A percentile compares a stretch with the other conserved stretches of the same genome.
Conservation (phyloP, 176 grass and related monocot genomes). For the Typha latifolia region DNA sequence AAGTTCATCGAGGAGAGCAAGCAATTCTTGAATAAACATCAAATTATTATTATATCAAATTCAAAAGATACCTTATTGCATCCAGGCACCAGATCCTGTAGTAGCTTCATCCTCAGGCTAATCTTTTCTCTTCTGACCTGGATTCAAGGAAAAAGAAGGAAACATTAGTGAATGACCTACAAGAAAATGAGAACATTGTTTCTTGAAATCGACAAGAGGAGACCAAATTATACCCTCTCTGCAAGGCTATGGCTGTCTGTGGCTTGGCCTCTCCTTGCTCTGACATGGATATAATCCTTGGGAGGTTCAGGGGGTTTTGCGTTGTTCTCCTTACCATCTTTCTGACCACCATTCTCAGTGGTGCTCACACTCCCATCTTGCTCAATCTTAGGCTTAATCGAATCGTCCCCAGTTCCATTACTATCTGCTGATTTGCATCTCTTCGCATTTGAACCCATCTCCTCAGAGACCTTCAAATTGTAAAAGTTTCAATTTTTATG, state of each 20-base stretch:
- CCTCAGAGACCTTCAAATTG: slow-evolving; percentile 27
- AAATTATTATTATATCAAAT: neutral
- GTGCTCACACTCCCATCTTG: slow-evolving; percentile 50
- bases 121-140: slow-evolving; percentile 99
- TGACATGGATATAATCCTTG: slow-evolving; percentile 94
- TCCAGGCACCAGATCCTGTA: slow-evolving; percentile 96
- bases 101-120: slow-evolving; percentile 93
- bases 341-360: slow-evolving; percentile 38
- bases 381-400: slow-evolving; percentile 52
- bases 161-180: neutral
- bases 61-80: slow-evolving; percentile 73
- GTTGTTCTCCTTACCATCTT: slow-evolving; percentile 47
- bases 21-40: neutral
- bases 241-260: slow-evolving; percentile 98
- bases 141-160: neutral
- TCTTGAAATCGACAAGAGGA: neutral
- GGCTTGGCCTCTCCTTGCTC: slow-evolving; percentile 86
- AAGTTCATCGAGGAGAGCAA: slow-evolving; percentile 30
- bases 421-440: slow-evolving; percentile 54
- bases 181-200: neutral
- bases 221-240: slow-evolving; percentile 65
- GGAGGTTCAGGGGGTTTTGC: slow-evolving; percentile 45
- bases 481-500: slow-evolving; percentile 7
- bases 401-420: slow-evolving; percentile 45
- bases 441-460: slow-evolving; percentile 45